Conservation (phyloP, 495 filamentous ascomycete species). For the Copromyces sp. region DNA sequence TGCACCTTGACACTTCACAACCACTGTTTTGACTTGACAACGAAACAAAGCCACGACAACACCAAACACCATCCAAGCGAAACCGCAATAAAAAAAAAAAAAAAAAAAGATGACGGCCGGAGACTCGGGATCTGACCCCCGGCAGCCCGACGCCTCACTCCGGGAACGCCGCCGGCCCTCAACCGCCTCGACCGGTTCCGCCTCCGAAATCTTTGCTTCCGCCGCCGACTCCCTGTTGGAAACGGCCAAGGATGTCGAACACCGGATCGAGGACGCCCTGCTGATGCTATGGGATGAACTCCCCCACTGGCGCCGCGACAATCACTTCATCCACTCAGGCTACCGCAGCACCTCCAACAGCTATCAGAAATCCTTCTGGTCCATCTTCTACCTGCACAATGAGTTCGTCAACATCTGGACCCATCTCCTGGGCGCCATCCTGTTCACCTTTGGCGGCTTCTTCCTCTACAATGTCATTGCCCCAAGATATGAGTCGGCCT, state of each 20-base stretch:
- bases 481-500: conserved; percentile 59
- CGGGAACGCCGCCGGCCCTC: conserved; percentile 1
- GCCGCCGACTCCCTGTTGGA: conserved; percentile 22
- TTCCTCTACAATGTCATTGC: conserved; percentile 32
- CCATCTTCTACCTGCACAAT: conserved; percentile 50
- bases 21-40: neutral
- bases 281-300: conserved; percentile 35
- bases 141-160: neutral
- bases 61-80: neutral
- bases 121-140: neutral
- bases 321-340: conserved; percentile 31
- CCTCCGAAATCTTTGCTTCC: conserved; percentile 15
- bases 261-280: conserved; percentile 18
- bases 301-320: conserved; percentile 36
- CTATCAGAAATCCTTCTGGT: conserved; percentile 24
- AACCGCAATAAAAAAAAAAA: neutral
- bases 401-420: conserved; percentile 93
- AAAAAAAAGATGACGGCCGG: neutral
- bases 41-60: neutral
- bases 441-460: conserved; percentile 30
- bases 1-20: neutral
- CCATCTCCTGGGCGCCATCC: conserved; percentile 59
- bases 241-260: conserved; percentile 16
- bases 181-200: neutral
- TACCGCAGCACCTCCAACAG: conserved; percentile 33